A percentile compares a stretch with the other conserved stretches of the same genome.
These are phyloP conservation scores for Capronia epimyces DNA, from an alignment of 2,329 filamentous ascomycete genomes.

Conservation along the genomic window DNA sequence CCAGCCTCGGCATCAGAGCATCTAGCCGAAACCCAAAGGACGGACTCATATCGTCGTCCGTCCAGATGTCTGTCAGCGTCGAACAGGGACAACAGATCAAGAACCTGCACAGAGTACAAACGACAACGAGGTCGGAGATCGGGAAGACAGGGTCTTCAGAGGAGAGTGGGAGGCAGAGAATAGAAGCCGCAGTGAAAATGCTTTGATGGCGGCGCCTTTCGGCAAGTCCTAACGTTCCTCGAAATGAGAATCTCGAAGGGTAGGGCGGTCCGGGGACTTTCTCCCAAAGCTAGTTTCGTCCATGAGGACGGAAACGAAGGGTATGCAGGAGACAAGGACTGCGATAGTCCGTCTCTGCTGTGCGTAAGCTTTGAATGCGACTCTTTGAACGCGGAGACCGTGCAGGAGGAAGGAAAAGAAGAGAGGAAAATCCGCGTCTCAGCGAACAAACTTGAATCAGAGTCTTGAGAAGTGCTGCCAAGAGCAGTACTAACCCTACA, in stretches of 20 bases:
- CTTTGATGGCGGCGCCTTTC: constrained; percentile 99
- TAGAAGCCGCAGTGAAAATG: constrained; percentile 71
- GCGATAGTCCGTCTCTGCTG: constrained; percentile 62
- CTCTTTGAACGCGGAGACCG: constrained; percentile 89
- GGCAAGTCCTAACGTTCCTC: constrained; percentile 56
- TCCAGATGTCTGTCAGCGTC: constrained; percentile 39
- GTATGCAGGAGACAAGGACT: constrained; percentile 28
- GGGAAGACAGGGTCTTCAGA: constrained; percentile 36
- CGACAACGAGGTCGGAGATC: constrained; percentile 45
- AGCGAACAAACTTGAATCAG: no score
- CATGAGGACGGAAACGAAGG: constrained; percentile 27
- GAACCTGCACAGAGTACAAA: constrained; percentile 46
- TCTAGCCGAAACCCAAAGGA: constrained; percentile 21
- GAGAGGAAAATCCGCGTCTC: neutral
- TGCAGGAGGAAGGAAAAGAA: constrained; percentile 8
- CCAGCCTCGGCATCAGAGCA: constrained; percentile 27
- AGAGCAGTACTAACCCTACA: neutral
- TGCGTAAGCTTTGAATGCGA: constrained; percentile 99
- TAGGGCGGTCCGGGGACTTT: constrained; percentile 98
- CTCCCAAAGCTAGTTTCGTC: constrained; percentile 75
- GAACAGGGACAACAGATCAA: constrained; percentile 31
- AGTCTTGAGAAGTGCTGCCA: neutral
- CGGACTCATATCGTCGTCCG: constrained; percentile 92
- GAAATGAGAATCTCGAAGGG: constrained; percentile 28
- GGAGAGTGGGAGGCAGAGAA: constrained; percentile 47